Evolutionary conservation across 192 early-diverging fungal genomes (phyloP).

Genomic region (Rhizoclosmatium globosum): DNA sequence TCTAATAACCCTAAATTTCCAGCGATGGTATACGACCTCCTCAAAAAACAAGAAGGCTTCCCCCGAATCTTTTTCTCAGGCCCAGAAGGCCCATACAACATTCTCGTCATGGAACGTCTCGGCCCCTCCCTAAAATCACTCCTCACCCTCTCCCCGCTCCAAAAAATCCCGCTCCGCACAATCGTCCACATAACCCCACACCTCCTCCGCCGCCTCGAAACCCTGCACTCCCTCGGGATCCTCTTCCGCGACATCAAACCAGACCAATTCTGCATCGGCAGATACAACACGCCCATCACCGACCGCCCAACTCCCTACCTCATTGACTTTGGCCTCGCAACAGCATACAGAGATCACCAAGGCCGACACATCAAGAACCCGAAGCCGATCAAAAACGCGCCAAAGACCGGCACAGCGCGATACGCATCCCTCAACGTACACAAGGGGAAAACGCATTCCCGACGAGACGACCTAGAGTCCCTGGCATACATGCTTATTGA

Average conservation of each 20-base stretch:
- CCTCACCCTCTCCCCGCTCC: slow-evolving; percentile 18
- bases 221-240: slow-evolving; percentile 42
- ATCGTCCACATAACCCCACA: slow-evolving; percentile 45
- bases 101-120: slow-evolving; percentile 54
- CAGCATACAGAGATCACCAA: slow-evolving; percentile 32
- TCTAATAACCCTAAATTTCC: background rate
- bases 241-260: slow-evolving; percentile 61
- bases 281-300: slow-evolving; percentile 39
- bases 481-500: slow-evolving; percentile 48
- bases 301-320: slow-evolving; percentile 45
- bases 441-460: slow-evolving; percentile 46
- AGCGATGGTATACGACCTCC: slow-evolving; percentile 37
- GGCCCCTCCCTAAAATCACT: slow-evolving; percentile 49
- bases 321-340: slow-evolving; percentile 56
- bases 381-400: slow-evolving; percentile 36
- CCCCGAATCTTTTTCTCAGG: slow-evolving; percentile 46
- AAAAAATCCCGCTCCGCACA: slow-evolving; percentile 47
- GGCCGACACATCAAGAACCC: slow-evolving; percentile 43
- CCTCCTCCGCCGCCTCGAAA: slow-evolving; percentile 40
- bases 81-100: slow-evolving; percentile 47
- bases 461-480: slow-evolving; percentile 56
- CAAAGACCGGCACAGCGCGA: slow-evolving; percentile 56
- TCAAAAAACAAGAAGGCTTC: slow-evolving; percentile 43
- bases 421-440: slow-evolving; percentile 58
- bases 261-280: slow-evolving; percentile 60